phyloP scores from a whole-genome alignment of 139 green algal genomes.

The Chlamydomonas sphaeroides region DNA sequence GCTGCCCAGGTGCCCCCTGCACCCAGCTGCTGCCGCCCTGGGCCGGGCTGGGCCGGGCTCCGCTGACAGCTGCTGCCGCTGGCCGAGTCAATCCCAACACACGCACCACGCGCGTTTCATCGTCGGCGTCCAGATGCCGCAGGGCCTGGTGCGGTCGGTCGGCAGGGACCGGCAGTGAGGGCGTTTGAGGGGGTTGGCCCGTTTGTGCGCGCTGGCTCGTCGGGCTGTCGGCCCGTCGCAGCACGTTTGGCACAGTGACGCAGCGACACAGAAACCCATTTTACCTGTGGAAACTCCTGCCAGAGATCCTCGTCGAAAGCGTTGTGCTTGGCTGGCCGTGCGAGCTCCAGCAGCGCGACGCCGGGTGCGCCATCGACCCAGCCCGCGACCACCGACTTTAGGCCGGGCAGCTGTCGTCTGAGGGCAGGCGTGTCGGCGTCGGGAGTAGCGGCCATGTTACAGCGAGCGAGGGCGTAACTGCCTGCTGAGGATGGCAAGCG shows the following conservation, averaged over 20 bases:
- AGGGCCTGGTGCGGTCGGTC: not conserved
- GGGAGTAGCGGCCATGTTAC: too few relatives aligned
- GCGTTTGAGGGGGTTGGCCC: not conserved
- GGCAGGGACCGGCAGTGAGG: too few relatives aligned
- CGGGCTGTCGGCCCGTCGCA: not conserved
- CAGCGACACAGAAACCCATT: not conserved
- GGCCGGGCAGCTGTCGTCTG: not conserved
- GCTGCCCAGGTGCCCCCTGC: not conserved
- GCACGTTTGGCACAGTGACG: not conserved
- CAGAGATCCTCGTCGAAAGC: conserved; percentile 24
- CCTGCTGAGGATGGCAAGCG: too few relatives aligned
- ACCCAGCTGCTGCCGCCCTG: too few relatives aligned
- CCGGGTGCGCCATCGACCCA: not conserved
- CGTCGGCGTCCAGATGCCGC: not conserved
- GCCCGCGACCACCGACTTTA: not conserved
- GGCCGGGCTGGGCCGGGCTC: too few relatives aligned
- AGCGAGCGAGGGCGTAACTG: too few relatives aligned
- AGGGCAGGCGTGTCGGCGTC: not conserved
- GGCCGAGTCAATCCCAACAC: not conserved
- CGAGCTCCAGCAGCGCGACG: conserved; percentile 10
- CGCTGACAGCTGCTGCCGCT: too few relatives aligned
- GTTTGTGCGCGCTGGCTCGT: not conserved
- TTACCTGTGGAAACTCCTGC: conserved; percentile 23
- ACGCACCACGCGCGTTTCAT: conserved; percentile 17
- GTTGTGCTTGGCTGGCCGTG: conserved; percentile 9